Conservation (phyloP, 1,284 basidiomycete species). For the Xerocomus minutiporus region DNA sequence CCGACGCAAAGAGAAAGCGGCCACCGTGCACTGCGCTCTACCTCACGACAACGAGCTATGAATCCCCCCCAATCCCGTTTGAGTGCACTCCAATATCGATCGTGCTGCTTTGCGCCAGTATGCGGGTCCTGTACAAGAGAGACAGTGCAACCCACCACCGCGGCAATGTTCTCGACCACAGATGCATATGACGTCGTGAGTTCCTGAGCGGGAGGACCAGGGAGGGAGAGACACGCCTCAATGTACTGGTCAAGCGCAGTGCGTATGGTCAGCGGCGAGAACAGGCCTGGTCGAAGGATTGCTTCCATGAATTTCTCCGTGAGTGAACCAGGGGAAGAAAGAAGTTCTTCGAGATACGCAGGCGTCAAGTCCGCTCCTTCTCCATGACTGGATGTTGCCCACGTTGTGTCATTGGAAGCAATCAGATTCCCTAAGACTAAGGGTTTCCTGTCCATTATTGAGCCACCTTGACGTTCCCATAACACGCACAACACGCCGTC, state of each 20-base stretch:
- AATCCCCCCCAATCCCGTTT: slow-evolving; percentile 93
- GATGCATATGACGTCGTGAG: slow-evolving; percentile 60
- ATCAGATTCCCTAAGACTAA: slow-evolving; percentile 39
- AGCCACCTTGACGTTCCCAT: slow-evolving; percentile 75
- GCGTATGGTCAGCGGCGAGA: slow-evolving; percentile 75
- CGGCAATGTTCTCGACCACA: slow-evolving; percentile 71
- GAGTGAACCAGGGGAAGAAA: slow-evolving; percentile 68
- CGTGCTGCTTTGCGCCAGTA: slow-evolving; percentile 75
- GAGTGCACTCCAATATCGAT: slow-evolving; percentile 76
- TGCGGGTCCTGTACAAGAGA: slow-evolving; percentile 66
- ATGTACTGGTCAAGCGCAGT: slow-evolving; percentile 81
- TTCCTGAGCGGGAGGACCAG: slow-evolving; percentile 49
- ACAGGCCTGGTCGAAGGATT: slow-evolving; percentile 81
- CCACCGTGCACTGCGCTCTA: slow-evolving; percentile 82
- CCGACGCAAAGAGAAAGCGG: slow-evolving; percentile 65
- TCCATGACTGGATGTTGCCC: slow-evolving; percentile 55
- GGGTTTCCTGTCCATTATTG: slow-evolving; percentile 57
- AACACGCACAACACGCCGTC: slow-evolving; percentile 55
- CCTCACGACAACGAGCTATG: slow-evolving; percentile 80
- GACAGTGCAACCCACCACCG: slow-evolving; percentile 84
- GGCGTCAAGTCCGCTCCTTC: slow-evolving; percentile 75
- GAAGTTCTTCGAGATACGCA: slow-evolving; percentile 79
- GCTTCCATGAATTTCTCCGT: slow-evolving; percentile 76
- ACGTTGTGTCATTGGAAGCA: slow-evolving; percentile 36
- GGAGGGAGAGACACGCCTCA: slow-evolving; percentile 62